A percentile compares a stretch with the other conserved stretches of the same genome.
Evolutionary conservation across 2,329 filamentous ascomycete genomes (phyloP).

Genomic region (Thermothelomyces thermophilus): DNA sequence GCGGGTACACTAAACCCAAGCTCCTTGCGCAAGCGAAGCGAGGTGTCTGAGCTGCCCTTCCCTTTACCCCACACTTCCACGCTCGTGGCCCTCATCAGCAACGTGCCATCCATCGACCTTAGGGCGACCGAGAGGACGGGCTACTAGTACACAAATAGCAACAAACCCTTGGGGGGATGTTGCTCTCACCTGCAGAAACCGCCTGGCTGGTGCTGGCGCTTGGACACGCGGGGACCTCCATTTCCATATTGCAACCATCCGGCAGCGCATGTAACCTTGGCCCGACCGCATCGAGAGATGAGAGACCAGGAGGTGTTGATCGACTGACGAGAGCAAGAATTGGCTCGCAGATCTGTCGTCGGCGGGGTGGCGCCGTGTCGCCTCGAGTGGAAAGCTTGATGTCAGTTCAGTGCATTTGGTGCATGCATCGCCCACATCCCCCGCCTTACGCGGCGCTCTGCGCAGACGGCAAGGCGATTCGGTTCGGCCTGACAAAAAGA

Average conservation of each 20-base stretch:
- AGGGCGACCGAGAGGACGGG: slow-evolving; percentile 6
- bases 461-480: too few species aligned
- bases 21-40: slow-evolving; percentile 9
- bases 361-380: slow-evolving; percentile 5
- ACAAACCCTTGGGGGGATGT: too few species aligned
- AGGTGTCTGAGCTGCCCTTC: not conserved
- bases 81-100: slow-evolving; percentile 16
- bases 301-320: not conserved
- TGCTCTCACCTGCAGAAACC: slow-evolving; percentile 8
- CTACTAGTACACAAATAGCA: too few species aligned
- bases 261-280: slow-evolving; percentile 15
- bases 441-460: too few species aligned
- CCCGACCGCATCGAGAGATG: not conserved
- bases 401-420: not conserved
- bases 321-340: not conserved
- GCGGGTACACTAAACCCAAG: slow-evolving; percentile 17
- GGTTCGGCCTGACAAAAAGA: not conserved
- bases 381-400: slow-evolving; percentile 19
- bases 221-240: slow-evolving; percentile 14
- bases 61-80: slow-evolving; percentile 23
- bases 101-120: slow-evolving; percentile 19
- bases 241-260: slow-evolving; percentile 26
- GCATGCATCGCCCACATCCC: too few species aligned
- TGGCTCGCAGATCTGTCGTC: not conserved
- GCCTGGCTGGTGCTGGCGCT: slow-evolving; percentile 17